Base-by-base conservation (phyloP, 2,329 filamentous ascomycete species). In the Botrytis medusae region DNA sequence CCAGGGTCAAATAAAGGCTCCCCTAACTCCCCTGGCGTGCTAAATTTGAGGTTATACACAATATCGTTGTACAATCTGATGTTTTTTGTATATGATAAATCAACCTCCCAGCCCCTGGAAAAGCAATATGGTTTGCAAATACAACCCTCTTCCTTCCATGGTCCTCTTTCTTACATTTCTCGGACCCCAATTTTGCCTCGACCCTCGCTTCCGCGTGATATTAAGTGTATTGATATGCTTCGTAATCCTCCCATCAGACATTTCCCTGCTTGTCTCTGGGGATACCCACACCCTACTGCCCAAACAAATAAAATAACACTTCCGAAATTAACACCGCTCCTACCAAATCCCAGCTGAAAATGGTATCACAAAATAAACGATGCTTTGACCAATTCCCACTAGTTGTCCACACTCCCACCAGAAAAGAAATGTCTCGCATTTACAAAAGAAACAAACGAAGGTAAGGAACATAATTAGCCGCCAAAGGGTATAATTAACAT, bases 31-130 rank as follows among this genome's bases (percentile, higher is more conserved):
- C 37, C 25, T 73, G 34, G 20, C 20, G 18, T 40, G 57, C 48
- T 63, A 63, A 69, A 69, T 32, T 54, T 40, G 64, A 20, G 48
- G 22, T 46, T 71, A 74, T 72, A 74, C 62, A 72, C 70, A 67
- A 67, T 72, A 51, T 63, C 62, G 37, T 74, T 69, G 67, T 74
- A 73, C 69, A 76, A 69, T 75, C 59, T 75, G 72, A 46, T 54
- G n/a, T 25, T 68, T 74, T 72, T 74, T 74, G 69, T 75, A 60
- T 72, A 69, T 63, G 68, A 54, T 62, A 59, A 29, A 37, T 29
- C 40, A 54, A 51, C 62, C 20, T 40, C 69, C n/a, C 20, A 10
- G 51, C 34, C 59, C 59, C 63, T n/a, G 32, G 20, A 63, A 48
- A 73, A 54, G 70, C 29, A 72, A 65, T 40, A n/a, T 64, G 32